Evolutionary conservation across 352 stramenopile genomes (phyloP), one percentile per base, ranked within the genome.

Genomic region (Pythium brassicae): DNA sequence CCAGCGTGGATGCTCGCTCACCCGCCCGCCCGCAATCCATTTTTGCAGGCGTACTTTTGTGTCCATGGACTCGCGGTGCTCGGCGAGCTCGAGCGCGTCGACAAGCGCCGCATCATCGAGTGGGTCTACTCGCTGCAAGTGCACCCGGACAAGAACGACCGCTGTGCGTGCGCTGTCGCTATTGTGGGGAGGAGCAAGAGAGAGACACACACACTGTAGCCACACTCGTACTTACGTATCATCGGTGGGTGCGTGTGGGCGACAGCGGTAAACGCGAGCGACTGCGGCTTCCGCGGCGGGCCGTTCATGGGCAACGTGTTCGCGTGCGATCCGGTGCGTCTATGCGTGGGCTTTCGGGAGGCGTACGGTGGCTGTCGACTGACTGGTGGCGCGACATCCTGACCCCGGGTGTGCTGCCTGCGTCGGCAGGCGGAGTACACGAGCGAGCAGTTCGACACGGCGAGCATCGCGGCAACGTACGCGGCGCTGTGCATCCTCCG

Each of bases 121-220:
- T 96, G 84, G 84, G 71, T 96, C 44, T 95, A 95, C 61, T 79
- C 69, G 51, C 67, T 94, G 43, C 86, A 95, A 55, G 75, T 95
- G 52, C 67, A 84, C 50, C 81, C 81, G 2, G 81, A 93, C 57
- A 72, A 67, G 42, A 66, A 65, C 32, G 81, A 92, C 51, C 69
- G 62, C 42, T 78, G 81, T 85, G 46, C 40, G 74, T 64, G 34
- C 19, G 5, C 15, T 42, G 5, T 9, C 9, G 11, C 11, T 7
- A 11, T 3, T 48, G 44, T 43, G 2, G 35, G n/a, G 23, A 19
- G 20, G 54, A 25, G 15, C 22, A 14, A 12, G 20, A 20, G 9
- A 37, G 32, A 37, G 32, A 37, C 8, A 37, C 8, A 29, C 29
- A n/a, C 40, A 9, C 15, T 25, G 49, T 12, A 7, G 6, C 6